These are phyloP conservation scores for Colletotrichum filicis DNA, from an alignment of 2,329 filamentous ascomycete species.

Conservation along the genomic window DNA sequence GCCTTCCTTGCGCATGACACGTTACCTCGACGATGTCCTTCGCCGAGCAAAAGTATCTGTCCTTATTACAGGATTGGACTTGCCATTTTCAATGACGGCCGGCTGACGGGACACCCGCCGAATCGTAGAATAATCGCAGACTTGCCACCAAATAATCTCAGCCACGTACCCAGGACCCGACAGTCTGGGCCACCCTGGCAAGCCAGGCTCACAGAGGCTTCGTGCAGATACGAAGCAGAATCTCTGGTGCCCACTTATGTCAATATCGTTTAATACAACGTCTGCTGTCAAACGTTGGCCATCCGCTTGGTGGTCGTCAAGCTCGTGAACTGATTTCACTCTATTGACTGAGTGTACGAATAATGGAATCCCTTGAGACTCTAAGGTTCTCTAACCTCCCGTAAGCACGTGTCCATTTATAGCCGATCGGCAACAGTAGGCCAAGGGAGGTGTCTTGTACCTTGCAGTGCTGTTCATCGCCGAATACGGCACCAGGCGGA, in stretches of 20 bases:
- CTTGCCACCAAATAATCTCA: background rate
- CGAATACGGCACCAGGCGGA: background rate
- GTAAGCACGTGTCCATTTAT: background rate
- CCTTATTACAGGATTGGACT: background rate
- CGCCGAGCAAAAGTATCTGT: background rate
- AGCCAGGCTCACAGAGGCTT: background rate
- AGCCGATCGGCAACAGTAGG: background rate
- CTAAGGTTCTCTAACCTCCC: background rate
- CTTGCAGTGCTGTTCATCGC: background rate
- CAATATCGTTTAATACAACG: background rate
- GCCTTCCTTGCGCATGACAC: background rate
- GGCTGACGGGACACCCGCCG: background rate
- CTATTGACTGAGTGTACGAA: background rate
- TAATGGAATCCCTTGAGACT: background rate
- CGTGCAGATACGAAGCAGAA: conserved; percentile 3
- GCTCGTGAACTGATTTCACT: background rate
- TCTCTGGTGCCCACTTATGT: background rate
- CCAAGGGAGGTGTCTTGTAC: background rate
- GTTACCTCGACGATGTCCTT: background rate
- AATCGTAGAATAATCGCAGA: background rate
- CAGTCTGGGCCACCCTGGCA: conserved; percentile 1
- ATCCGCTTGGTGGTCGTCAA: background rate
- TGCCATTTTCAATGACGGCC: too few relatives aligned
- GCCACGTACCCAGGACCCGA: background rate
- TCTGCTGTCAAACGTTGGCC: background rate